Percentiles rank a stretch among this genome's conserved stretches.
phyloP scores from a whole-genome alignment of 208 protist species.

The Perkinsela sp. region DNA sequence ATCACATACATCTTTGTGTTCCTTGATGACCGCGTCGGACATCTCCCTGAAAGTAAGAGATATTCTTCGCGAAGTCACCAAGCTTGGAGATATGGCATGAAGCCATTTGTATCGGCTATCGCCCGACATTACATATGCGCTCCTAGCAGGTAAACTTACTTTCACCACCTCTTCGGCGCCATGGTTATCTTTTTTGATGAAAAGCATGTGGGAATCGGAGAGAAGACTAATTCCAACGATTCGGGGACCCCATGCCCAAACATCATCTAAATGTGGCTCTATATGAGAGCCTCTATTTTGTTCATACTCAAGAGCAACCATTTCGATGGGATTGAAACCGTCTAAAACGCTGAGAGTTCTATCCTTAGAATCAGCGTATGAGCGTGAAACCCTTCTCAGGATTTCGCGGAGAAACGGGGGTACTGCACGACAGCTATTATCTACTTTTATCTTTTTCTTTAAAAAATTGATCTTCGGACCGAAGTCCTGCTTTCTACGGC shows the following conservation, averaged over 20 bases:
- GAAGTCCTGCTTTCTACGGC: conserved; percentile 47
- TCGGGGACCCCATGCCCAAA: conserved; percentile 55
- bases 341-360: conserved; percentile 7
- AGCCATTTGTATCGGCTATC: conserved; percentile 35
- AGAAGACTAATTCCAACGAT: conserved; percentile 39
- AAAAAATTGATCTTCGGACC: conserved; percentile 54
- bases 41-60: conserved; percentile 51
- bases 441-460: conserved; percentile 29
- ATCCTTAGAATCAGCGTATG: conserved; percentile 9
- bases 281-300: conserved; percentile 21
- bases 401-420: conserved; percentile 13
- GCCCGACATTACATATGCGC: conserved; percentile 36
- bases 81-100: conserved; percentile 38
- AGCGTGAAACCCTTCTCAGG: conserved; percentile 5
- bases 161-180: conserved; percentile 9
- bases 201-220: conserved; percentile 29
- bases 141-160: conserved; percentile 23
- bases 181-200: conserved; percentile 5
- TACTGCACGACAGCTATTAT: conserved; percentile 15
- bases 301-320: conserved; percentile 35
- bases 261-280: conserved; percentile 61
- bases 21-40: conserved; percentile 11
- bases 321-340: conserved; percentile 13
- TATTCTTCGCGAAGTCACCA: conserved; percentile 21
- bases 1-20: too few species aligned